These are phyloP conservation scores for Nannizziopsis arthrosporioides DNA, from an alignment of 2,329 filamentous ascomycete species.

Conservation along the genomic window DNA sequence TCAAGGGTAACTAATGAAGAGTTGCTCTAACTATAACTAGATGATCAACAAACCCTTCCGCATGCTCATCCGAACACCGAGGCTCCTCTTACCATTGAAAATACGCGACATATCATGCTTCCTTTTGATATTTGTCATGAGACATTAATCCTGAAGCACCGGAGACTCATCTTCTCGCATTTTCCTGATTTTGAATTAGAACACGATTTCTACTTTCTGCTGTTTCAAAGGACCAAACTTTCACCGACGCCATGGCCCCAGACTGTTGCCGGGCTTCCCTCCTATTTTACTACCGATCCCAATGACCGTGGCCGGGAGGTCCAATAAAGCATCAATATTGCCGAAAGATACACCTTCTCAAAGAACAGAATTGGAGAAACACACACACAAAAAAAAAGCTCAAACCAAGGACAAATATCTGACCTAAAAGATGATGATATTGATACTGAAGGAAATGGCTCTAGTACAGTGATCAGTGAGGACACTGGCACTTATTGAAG, in stretches of 20 bases:
- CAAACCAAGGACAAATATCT: too few relatives aligned
- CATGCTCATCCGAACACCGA: too few relatives aligned
- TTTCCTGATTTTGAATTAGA: constrained; percentile 3
- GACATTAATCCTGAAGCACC: background rate
- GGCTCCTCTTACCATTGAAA: too few relatives aligned
- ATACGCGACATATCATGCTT: constrained; percentile 6
- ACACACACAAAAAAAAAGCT: too few relatives aligned
- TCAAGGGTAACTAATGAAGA: too few relatives aligned
- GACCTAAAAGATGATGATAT: constrained; percentile 10
- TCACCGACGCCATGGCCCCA: constrained; percentile 16
- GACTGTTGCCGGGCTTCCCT: constrained; percentile 18
- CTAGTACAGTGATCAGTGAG: too few relatives aligned
- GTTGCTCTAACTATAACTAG: too few relatives aligned
- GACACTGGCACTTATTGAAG: too few relatives aligned
- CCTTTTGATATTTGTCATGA: constrained; percentile 1
- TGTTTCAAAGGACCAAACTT: background rate
- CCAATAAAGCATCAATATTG: constrained; percentile 7
- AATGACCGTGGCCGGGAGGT: constrained; percentile 7
- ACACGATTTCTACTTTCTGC: constrained; percentile 4
- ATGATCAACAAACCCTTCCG: background rate
- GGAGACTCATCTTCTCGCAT: background rate
- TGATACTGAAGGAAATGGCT: too few relatives aligned
- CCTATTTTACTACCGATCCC: constrained; percentile 5
- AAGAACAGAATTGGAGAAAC: constrained; percentile 8
- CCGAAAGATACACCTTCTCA: constrained; percentile 1